phyloP scores from a whole-genome alignment of 169 alveolate genomes.

The Miamiensis avidus region DNA sequence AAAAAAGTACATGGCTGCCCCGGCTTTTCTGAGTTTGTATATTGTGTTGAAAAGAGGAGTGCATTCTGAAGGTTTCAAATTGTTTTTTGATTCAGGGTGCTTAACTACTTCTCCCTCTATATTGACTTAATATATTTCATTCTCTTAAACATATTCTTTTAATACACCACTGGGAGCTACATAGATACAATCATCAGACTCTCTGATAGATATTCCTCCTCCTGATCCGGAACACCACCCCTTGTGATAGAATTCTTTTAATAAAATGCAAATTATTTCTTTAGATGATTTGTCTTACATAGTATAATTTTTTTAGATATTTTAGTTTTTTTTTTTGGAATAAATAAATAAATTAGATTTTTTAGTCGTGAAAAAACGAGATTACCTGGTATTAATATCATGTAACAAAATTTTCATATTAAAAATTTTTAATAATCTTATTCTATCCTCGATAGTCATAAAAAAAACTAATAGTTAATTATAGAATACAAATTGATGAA shows the following conservation, averaged over 20 bases:
- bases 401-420: too few relatives aligned
- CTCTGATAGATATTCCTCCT: slow-evolving; percentile 34
- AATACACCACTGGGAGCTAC: slow-evolving; percentile 36
- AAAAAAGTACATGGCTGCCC: slow-evolving; percentile 8
- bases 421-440: too few relatives aligned
- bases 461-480: too few relatives aligned
- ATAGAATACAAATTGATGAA: too few relatives aligned
- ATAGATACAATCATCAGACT: slow-evolving; percentile 14
- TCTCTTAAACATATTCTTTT: slow-evolving; percentile 20
- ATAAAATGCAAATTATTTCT: not conserved
- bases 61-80: slow-evolving; percentile 24
- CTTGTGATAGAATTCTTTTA: slow-evolving; percentile 14
- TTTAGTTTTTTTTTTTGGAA: too few relatives aligned
- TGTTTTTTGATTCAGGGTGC: not conserved
- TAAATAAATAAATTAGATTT: too few relatives aligned
- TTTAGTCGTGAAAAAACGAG: too few relatives aligned
- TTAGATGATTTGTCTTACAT: not conserved
- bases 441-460: too few relatives aligned
- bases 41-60: slow-evolving; percentile 27
- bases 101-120: slow-evolving; percentile 20
- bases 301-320: too few relatives aligned
- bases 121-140: slow-evolving; percentile 23
- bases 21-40: slow-evolving; percentile 13
- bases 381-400: too few relatives aligned
- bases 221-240: slow-evolving; percentile 39